Evolutionary conservation across 139 green algal genomes (phyloP).

Genomic region (Mychonastes homosphaera): DNA sequence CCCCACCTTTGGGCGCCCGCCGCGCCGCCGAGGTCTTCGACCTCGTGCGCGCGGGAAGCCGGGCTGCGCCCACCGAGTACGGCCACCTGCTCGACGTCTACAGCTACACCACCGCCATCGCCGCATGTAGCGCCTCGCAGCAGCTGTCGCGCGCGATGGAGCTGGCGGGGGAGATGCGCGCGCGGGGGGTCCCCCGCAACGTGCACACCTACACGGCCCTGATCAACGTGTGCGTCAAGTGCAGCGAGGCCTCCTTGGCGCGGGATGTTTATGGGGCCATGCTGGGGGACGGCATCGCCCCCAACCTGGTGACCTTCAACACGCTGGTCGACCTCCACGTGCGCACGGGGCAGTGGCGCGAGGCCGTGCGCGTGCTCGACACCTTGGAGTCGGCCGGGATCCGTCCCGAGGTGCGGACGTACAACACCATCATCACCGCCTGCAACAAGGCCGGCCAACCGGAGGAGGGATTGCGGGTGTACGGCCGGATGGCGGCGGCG

Average conservation of each 20-base stretch:
- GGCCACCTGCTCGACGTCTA: constrained; percentile 68
- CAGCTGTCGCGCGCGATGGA: constrained; percentile 55
- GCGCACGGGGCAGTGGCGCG: constrained; percentile 42
- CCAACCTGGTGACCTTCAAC: constrained; percentile 70
- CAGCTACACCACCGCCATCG: constrained; percentile 82
- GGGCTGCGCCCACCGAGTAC: constrained; percentile 43
- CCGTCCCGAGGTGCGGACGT: constrained; percentile 69
- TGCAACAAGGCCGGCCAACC: constrained; percentile 49
- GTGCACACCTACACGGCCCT: constrained; percentile 67
- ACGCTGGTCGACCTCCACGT: constrained; percentile 61
- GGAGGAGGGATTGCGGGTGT: constrained; percentile 54
- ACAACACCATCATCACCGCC: constrained; percentile 77
- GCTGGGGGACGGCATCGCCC: constrained; percentile 45
- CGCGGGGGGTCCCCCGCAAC: constrained; percentile 47
- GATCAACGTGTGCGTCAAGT: constrained; percentile 74
- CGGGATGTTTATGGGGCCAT: constrained; percentile 58
- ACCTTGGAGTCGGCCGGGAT: constrained; percentile 64
- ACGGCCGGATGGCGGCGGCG: constrained; percentile 63
- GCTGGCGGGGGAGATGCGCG: constrained; percentile 63
- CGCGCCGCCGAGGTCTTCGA: constrained; percentile 70
- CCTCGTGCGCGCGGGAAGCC: constrained; percentile 71
- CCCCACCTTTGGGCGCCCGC: constrained; percentile 15
- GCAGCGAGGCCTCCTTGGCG: constrained; percentile 51
- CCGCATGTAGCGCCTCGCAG: constrained; percentile 49
- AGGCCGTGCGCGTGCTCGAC: constrained; percentile 48